These are phyloP conservation scores for Bolboschoenus planiculmis DNA, from an alignment of 176 grass and related monocot species.

Conservation along the genomic window DNA sequence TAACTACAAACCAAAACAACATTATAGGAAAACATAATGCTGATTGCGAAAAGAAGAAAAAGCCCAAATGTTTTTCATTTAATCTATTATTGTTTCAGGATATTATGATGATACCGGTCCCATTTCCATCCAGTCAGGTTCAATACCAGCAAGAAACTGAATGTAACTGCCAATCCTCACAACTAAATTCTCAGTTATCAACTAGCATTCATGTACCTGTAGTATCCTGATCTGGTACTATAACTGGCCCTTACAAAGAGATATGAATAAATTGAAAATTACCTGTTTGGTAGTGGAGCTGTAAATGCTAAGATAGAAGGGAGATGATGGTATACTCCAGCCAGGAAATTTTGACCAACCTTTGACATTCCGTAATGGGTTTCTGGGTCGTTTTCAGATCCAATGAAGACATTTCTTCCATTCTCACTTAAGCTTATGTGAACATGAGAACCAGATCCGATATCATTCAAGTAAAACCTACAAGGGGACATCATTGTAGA, in stretches of 20 bases:
- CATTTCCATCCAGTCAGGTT: background rate
- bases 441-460: slow-evolving; percentile 94
- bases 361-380: slow-evolving; percentile 77
- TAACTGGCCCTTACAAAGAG: background rate
- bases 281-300: slow-evolving; percentile 95
- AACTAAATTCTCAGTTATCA: background rate
- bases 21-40: background rate
- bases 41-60: background rate
- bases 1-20: slow-evolving; percentile 48
- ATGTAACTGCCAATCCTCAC: background rate
- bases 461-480: slow-evolving; percentile 76
- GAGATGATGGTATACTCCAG: slow-evolving; percentile 90
- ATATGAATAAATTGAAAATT: slow-evolving; percentile 1
- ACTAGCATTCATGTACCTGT: background rate
- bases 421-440: slow-evolving; percentile 91
- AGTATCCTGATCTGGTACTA: background rate
- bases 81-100: background rate
- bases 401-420: slow-evolving; percentile 79
- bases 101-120: background rate
- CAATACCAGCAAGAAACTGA: background rate
- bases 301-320: slow-evolving; percentile 79
- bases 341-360: slow-evolving; percentile 63
- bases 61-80: background rate
- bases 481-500: background rate
- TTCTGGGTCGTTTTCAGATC: slow-evolving; percentile 45